These are phyloP conservation scores for Trichoderma polysporum DNA, from an alignment of 2,329 filamentous ascomycete species.

Conservation along the genomic window DNA sequence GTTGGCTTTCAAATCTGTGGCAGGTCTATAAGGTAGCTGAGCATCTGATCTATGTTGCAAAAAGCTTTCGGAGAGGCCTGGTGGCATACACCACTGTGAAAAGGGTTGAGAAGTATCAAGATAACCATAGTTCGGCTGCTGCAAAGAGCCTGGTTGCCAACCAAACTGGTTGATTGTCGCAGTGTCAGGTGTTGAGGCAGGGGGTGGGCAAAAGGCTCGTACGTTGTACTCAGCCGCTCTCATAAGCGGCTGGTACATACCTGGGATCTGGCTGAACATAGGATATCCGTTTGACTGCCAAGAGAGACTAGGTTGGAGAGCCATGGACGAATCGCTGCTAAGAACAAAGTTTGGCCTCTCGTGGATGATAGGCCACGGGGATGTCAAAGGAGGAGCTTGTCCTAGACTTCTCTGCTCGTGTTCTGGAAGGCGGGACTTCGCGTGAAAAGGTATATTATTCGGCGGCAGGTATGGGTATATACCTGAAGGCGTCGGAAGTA, in stretches of 20 bases:
- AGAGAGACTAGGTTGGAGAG: background rate
- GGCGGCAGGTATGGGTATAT: constrained; percentile 22
- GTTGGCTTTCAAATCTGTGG: background rate
- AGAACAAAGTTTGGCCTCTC: constrained; percentile 6
- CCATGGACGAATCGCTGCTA: background rate
- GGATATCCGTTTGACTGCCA: constrained; percentile 14
- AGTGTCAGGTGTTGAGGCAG: constrained; percentile 33
- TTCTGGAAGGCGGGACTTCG: background rate
- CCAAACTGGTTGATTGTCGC: constrained; percentile 32
- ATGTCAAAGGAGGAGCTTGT: background rate
- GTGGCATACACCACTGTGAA: background rate
- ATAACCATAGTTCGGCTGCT: constrained; percentile 20
- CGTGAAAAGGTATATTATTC: constrained; percentile 21
- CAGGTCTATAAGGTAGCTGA: background rate
- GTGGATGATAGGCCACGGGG: constrained; percentile 14
- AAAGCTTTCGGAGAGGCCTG: background rate
- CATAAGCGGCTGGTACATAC: constrained; percentile 35
- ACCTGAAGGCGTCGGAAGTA: constrained; percentile 58
- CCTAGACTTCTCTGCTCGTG: background rate
- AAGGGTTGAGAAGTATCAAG: background rate
- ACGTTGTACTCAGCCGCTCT: constrained; percentile 40
- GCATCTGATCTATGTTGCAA: background rate
- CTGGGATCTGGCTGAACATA: constrained; percentile 25
- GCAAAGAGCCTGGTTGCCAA: constrained; percentile 20
- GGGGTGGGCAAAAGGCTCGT: constrained; percentile 40